These are phyloP conservation scores for Neostapfia colusana DNA, from an alignment of 176 grass and related monocot genomes.

Conservation along the genomic window DNA sequence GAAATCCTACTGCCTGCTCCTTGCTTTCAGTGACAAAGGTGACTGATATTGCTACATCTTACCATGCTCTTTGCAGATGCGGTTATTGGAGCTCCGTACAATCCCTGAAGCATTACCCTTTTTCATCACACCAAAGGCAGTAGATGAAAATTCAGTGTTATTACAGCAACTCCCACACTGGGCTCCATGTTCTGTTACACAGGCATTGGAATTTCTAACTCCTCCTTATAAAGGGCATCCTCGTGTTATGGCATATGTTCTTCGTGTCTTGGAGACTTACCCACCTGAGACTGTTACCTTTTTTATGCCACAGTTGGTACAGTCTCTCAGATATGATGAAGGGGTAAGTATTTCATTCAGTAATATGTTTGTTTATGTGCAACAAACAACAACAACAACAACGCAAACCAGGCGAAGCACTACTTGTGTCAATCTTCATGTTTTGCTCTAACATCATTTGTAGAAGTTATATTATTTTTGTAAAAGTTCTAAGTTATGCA, in stretches of 20 bases:
- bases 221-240: constrained; percentile 96
- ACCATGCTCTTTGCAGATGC: constrained; percentile 47
- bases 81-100: constrained; percentile 81
- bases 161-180: constrained; percentile 96
- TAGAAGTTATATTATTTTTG: constrained; percentile 10
- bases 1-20: constrained; percentile 5
- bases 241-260: constrained; percentile 96
- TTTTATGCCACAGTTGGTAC: constrained; percentile 98
- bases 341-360: constrained; percentile 61
- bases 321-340: constrained; percentile 97
- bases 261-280: constrained; percentile 98
- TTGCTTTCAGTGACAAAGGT: constrained; percentile 30
- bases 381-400: too few relatives aligned
- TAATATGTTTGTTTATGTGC: constrained; percentile 30
- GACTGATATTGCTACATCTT: constrained; percentile 24
- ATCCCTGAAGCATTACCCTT: constrained; percentile 97
- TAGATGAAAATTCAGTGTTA: constrained; percentile 87
- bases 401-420: background rate
- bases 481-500: background rate
- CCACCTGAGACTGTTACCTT: constrained; percentile 92
- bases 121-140: constrained; percentile 96
- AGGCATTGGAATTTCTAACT: constrained; percentile 93
- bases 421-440: constrained; percentile 20
- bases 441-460: constrained; percentile 40
- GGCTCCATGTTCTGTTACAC: constrained; percentile 94